Conservation (phyloP, 2,329 filamentous ascomycete genomes). For the Diplodia sapinea region DNA sequence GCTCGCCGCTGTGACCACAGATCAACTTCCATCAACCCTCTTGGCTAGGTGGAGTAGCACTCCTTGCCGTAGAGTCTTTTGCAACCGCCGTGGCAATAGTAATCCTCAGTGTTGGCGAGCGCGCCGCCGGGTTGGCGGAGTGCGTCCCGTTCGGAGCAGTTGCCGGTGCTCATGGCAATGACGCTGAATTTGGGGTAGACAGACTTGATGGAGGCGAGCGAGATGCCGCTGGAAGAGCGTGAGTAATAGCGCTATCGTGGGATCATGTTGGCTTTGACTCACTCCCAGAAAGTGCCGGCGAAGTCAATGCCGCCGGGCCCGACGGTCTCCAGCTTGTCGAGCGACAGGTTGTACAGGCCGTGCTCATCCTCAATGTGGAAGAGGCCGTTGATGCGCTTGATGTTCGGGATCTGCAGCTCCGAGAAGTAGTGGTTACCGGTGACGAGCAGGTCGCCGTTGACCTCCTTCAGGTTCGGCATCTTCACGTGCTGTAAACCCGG, state of each 20-base stretch:
- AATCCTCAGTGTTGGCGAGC: neutral
- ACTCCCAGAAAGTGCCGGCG: neutral
- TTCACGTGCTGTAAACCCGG: neutral
- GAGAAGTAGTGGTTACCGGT: conserved; percentile 7
- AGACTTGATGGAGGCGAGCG: neutral
- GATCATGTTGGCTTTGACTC: neutral
- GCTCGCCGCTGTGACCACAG: no score
- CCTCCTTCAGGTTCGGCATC: neutral
- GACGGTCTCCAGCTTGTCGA: neutral
- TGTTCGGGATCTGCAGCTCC: neutral
- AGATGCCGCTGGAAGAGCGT: neutral
- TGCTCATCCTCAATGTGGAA: neutral
- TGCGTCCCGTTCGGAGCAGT: neutral
- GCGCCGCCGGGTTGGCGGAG: neutral
- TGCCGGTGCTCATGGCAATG: neutral
- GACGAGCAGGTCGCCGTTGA: neutral
- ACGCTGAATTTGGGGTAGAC: neutral
- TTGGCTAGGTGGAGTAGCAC: no score
- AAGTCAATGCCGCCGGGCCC: neutral
- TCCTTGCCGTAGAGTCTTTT: neutral
- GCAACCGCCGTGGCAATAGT: neutral
- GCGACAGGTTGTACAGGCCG: neutral
- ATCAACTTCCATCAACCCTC: no score
- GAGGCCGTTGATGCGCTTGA: conserved; percentile 5
- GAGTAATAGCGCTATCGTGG: no score